Conservation (phyloP, 1,284 basidiomycete genomes). For the Ustilago vetiveriae region DNA sequence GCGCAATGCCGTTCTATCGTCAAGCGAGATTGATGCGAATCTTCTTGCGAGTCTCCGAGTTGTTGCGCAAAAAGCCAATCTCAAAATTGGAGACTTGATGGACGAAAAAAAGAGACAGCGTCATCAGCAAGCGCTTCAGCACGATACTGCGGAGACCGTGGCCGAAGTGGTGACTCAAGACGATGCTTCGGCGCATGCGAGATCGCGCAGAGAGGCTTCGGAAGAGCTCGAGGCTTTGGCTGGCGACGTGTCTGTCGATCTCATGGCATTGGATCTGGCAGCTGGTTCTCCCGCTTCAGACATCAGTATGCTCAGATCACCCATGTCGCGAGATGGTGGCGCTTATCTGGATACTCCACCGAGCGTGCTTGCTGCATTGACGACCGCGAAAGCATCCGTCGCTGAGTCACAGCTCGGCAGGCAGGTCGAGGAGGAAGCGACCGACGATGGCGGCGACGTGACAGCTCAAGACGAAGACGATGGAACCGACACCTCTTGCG, state of each 20-base stretch:
- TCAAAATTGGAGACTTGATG: conserved; percentile 27
- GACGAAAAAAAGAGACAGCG: conserved; percentile 5
- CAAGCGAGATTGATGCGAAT: conserved; percentile 35
- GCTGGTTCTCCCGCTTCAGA: conserved; percentile 24
- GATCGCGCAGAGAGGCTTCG: conserved; percentile 11
- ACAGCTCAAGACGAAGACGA: conserved; percentile 11
- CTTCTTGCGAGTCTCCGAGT: conserved; percentile 29
- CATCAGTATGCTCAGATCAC: conserved; percentile 19
- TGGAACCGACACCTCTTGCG: conserved; percentile 12
- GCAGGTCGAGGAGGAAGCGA: background rate
- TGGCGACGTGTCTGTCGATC: conserved; percentile 26
- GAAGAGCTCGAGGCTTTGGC: conserved; percentile 33
- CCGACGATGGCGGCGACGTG: background rate
- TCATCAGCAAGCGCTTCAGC: background rate
- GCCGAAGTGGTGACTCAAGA: background rate
- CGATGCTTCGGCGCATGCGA: background rate
- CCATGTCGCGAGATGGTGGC: background rate
- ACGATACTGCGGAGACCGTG: background rate
- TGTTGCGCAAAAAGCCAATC: conserved; percentile 46
- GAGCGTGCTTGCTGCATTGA: background rate
- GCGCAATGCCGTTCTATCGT: conserved; percentile 7
- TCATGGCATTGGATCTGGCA: conserved; percentile 39
- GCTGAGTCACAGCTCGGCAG: background rate
- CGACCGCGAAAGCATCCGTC: background rate
- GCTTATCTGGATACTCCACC: conserved; percentile 15